Evolutionary conservation across 2,329 filamentous ascomycete species (phyloP).

Genomic region (Pseudocercospora ulei): DNA sequence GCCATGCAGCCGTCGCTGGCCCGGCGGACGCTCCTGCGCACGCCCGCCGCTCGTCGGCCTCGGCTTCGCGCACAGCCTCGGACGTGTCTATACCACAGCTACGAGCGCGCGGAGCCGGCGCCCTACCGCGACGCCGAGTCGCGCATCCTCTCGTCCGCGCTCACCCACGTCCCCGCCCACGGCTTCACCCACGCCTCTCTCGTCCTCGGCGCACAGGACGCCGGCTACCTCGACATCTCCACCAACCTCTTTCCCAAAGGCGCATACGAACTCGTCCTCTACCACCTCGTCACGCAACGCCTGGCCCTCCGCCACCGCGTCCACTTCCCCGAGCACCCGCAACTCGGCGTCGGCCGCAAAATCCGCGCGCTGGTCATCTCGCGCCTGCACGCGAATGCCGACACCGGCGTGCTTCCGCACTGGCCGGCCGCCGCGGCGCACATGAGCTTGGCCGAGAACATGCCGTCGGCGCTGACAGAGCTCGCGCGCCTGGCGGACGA

Average conservation of each 20-base stretch:
- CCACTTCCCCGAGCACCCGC: slow-evolving; percentile 35
- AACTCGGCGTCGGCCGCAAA: slow-evolving; percentile 42
- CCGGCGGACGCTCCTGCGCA: too few species aligned
- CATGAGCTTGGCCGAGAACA: slow-evolving; percentile 75
- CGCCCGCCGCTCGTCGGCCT: too few species aligned
- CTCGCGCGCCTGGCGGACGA: slow-evolving; percentile 78
- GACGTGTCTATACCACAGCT: slow-evolving; percentile 64
- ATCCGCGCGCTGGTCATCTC: slow-evolving; percentile 66
- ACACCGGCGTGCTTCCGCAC: slow-evolving; percentile 52
- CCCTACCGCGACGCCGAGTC: slow-evolving; percentile 61
- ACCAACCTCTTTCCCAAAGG: slow-evolving; percentile 71
- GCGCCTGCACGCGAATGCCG: slow-evolving; percentile 62
- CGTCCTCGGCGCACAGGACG: slow-evolving; percentile 67
- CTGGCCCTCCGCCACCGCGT: slow-evolving; percentile 46
- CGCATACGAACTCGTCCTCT: slow-evolving; percentile 70
- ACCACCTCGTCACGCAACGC: slow-evolving; percentile 61
- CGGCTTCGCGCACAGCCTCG: too few species aligned
- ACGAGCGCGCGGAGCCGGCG: slow-evolving; percentile 54
- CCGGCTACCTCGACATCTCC: slow-evolving; percentile 77
- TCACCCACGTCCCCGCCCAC: slow-evolving; percentile 64
- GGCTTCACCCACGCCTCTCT: slow-evolving; percentile 73
- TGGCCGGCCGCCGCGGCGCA: slow-evolving; percentile 89
- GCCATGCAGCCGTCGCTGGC: too few species aligned
- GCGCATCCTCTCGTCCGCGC: slow-evolving; percentile 70
- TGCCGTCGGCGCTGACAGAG: slow-evolving; percentile 66